Evolutionary conservation across 1,284 basidiomycete genomes (phyloP), one percentile per base, ranked within the genome.

Genomic region (Pseudozyma flocculosa): DNA sequence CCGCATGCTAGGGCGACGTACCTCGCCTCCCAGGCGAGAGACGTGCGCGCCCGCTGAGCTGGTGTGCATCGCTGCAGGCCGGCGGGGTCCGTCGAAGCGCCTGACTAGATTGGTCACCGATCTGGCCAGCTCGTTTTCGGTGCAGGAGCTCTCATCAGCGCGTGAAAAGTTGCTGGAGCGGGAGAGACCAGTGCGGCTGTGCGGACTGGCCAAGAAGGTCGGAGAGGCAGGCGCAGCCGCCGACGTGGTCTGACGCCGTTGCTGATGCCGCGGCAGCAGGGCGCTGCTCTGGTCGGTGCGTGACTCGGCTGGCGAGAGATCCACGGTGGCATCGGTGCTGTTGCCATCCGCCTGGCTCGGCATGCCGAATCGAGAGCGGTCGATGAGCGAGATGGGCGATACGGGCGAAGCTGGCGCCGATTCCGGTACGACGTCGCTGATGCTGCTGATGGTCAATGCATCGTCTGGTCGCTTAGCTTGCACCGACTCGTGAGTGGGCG

Each of bases 1-100:
- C 90, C 90, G 13, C 88, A 90, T 38, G 88, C 85, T 55, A 1
- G 67, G 67, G 5, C 67, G 48, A 4, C 67, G 61, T 3, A 30
- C n/a, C 26, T 44, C 54, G 4, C 41, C 34, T 17, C 45, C 50
- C 4, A 42, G 18, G 10, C 36, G 40, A 15, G 41, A 32, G 36
- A 40, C 30, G 22, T 45, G 38, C 19, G 47, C 23, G 17, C 51
- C 60, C 2, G 50, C 32, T 5, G 48, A 46, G 38, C 44, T 46
- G 38, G 38, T n/a, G 21, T 40, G 38, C 38, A 26, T 17, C 17
- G 40, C 22, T 9, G 18, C 22, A 9, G 23, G 18, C 23, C 66
- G 45, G 43, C 52, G 58, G 2, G 62, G 57, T 26, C 49, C 60
- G 32, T 67, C 69, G 23, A 66, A 69, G 18, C 69, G 59, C 9